Evolutionary conservation across 2,329 filamentous ascomycete genomes (phyloP).

Genomic region (Aureobasidium subglaciale): DNA sequence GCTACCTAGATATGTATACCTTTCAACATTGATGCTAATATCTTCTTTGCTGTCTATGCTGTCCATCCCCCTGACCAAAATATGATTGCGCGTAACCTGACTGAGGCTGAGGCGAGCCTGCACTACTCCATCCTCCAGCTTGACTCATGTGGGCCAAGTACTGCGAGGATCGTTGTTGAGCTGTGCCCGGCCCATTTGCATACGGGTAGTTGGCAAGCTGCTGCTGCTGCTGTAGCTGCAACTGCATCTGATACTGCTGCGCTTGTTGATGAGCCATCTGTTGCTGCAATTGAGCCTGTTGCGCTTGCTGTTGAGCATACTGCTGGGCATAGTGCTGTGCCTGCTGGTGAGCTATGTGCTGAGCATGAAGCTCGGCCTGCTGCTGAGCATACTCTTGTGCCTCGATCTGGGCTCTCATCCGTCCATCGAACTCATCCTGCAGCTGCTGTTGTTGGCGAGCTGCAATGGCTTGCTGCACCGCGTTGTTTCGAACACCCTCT

Average conservation of each 20-base stretch:
- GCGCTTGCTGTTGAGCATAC: constrained; percentile 17
- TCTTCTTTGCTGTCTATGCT: constrained; percentile 4
- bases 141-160: constrained; percentile 7
- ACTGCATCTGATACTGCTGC: constrained; percentile 18
- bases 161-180: constrained; percentile 16
- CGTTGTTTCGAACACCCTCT: constrained; percentile 55
- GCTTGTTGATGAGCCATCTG: constrained; percentile 24
- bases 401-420: constrained; percentile 31
- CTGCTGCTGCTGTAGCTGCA: constrained; percentile 19
- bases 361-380: constrained; percentile 21
- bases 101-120: constrained; percentile 13
- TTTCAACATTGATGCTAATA: background rate
- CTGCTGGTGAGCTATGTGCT: constrained; percentile 21
- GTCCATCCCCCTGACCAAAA: constrained; percentile 3
- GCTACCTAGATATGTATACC: too few species aligned
- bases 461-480: constrained; percentile 63
- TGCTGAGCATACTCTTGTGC: constrained; percentile 28
- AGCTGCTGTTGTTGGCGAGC: constrained; percentile 45
- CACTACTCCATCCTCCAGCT: constrained; percentile 5
- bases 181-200: constrained; percentile 8
- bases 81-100: constrained; percentile 11
- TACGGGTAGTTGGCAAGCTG: constrained; percentile 8
- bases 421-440: constrained; percentile 31
- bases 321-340: constrained; percentile 24
- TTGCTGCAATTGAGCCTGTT: constrained; percentile 30